Conservation (phyloP, 345 rosid species). For the Citrus reticulata region DNA sequence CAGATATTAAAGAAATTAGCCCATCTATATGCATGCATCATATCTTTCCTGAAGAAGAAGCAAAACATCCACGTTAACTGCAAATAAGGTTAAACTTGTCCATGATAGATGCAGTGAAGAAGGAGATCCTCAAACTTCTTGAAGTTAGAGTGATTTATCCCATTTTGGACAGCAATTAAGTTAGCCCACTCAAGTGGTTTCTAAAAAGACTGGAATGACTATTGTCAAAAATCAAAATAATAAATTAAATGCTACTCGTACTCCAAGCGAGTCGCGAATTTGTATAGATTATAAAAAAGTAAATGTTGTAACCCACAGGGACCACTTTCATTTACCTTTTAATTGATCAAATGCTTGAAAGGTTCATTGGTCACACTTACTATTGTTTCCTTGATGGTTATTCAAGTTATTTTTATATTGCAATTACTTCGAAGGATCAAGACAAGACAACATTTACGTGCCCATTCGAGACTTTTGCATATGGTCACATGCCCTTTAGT, state of each 20-base stretch:
- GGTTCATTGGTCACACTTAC: neutral
- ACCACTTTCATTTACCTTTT: neutral
- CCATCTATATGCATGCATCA: neutral
- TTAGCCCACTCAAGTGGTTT: neutral
- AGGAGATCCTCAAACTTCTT: neutral
- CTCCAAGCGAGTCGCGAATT: neutral
- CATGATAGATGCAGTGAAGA: no score
- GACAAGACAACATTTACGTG: neutral
- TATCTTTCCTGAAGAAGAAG: neutral
- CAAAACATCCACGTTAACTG: no score
- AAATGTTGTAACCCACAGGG: neutral
- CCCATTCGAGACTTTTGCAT: no score
- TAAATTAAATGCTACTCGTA: no score
- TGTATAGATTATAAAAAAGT: no score
- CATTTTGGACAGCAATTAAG: neutral
- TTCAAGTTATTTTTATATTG: no score
- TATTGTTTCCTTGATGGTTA: neutral
- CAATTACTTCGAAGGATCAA: neutral
- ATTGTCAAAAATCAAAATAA: no score
- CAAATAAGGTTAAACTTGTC: neutral
- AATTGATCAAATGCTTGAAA: no score
- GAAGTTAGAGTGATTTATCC: neutral
- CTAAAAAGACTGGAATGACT: neutral
- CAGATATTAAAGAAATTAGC: no score
- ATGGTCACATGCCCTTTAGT: neutral